These are phyloP conservation scores for Asterella californica DNA, from an alignment of 225 moss, liverwort and hornwort species.

Conservation along the genomic window DNA sequence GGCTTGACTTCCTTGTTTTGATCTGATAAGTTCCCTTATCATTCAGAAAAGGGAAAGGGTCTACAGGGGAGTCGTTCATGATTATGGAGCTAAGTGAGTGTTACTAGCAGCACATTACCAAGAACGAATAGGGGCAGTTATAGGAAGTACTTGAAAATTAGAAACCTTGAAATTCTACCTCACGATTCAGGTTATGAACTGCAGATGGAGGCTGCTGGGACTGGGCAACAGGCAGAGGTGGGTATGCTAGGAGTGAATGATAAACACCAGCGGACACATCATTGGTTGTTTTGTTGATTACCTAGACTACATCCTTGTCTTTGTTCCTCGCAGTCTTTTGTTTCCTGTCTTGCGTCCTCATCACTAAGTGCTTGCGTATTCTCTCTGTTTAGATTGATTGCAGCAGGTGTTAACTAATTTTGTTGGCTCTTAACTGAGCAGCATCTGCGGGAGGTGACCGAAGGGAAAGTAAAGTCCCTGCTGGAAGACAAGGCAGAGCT, in stretches of 20 bases:
- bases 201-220: conserved; percentile 42
- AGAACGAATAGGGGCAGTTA: no score
- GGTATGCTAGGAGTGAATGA: conserved; percentile 2
- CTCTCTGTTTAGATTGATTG: background rate
- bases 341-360: background rate
- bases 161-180: background rate
- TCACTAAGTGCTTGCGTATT: background rate
- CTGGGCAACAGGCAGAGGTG: conserved; percentile 35
- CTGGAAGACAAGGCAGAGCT: conserved; percentile 33
- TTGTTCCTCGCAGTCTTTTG: background rate
- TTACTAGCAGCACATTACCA: background rate
- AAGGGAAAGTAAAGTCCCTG: conserved; percentile 29
- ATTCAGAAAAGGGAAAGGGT: background rate
- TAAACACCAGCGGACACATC: background rate
- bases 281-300: background rate
- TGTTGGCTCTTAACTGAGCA: conserved; percentile 3
- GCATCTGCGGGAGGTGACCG: conserved; percentile 27
- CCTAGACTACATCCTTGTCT: background rate
- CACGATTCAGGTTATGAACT: background rate
- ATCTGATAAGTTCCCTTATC: background rate
- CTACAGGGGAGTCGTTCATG: background rate
- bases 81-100: background rate
- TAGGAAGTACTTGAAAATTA: background rate
- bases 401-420: background rate
- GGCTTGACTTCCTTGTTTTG: background rate